These are phyloP conservation scores for Myxozyma vanderwaltii DNA, from an alignment of 805 yeast genomes.

Conservation along the genomic window DNA sequence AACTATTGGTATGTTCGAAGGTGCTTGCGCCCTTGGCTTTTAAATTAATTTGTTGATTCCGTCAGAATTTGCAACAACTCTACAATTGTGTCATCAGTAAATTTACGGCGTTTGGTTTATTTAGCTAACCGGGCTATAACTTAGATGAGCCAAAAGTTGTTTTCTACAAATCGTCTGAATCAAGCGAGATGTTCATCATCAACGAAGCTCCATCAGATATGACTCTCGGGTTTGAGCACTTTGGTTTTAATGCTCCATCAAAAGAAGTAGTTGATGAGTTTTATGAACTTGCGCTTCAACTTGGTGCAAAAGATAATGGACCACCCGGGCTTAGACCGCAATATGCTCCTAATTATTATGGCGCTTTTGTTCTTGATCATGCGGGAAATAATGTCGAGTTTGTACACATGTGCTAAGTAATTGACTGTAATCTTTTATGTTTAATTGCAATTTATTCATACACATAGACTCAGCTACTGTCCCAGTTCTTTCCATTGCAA, in stretches of 20 bases:
- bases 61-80: too few species aligned
- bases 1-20: background rate
- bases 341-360: slow-evolving; percentile 14
- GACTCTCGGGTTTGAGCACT: background rate
- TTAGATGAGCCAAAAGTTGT: background rate
- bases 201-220: background rate
- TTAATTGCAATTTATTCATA: too few species aligned
- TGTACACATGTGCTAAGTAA: background rate
- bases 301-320: slow-evolving; percentile 16
- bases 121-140: too few species aligned
- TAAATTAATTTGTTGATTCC: too few species aligned
- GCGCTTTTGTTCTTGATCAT: slow-evolving; percentile 13
- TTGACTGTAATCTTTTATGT: too few species aligned
- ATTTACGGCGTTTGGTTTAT: background rate
- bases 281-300: slow-evolving; percentile 3
- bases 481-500: too few species aligned
- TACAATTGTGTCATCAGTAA: too few species aligned
- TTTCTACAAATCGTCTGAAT: background rate
- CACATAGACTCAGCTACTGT: too few species aligned
- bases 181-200: background rate
- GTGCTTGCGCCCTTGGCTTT: background rate
- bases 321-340: slow-evolving; percentile 11
- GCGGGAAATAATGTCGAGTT: slow-evolving; percentile 22
- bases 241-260: slow-evolving; percentile 8
- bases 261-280: slow-evolving; percentile 4